These are phyloP conservation scores for Penicillium egyptiacum DNA, from an alignment of 495 filamentous ascomycete genomes.

Conservation along the genomic window DNA sequence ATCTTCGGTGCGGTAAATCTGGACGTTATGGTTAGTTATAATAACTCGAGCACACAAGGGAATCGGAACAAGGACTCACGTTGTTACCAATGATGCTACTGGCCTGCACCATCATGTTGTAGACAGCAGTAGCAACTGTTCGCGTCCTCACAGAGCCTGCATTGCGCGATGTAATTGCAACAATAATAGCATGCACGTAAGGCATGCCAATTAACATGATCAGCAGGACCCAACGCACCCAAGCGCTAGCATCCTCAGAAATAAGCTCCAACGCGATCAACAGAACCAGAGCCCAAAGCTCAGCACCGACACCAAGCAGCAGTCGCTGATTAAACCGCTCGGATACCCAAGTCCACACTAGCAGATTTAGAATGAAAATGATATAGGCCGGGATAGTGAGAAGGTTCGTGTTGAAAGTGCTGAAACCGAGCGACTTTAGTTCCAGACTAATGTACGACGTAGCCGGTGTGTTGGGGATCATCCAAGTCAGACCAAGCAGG, in stretches of 20 bases:
- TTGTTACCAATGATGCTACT: conserved; percentile 63
- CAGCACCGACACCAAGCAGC: conserved; percentile 49
- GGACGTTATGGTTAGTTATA: conserved; percentile 6
- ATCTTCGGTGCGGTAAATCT: conserved; percentile 66
- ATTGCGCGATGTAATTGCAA: conserved; percentile 65
- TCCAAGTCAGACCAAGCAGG: conserved; percentile 56
- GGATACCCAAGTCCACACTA: conserved; percentile 53
- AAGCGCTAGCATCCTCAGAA: conserved; percentile 40
- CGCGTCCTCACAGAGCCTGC: conserved; percentile 67
- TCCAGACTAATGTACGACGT: conserved; percentile 62
- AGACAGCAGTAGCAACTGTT: conserved; percentile 61
- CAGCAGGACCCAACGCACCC: conserved; percentile 54
- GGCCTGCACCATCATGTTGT: conserved; percentile 75
- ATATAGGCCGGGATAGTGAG: conserved; percentile 63
- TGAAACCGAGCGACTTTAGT: conserved; percentile 59
- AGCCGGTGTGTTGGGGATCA: conserved; percentile 54
- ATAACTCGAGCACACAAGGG: background rate
- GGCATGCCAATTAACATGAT: conserved; percentile 57
- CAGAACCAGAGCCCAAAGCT: conserved; percentile 58
- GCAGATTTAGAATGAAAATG: conserved; percentile 47
- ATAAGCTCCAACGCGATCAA: conserved; percentile 51
- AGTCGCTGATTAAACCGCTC: conserved; percentile 54
- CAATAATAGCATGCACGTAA: conserved; percentile 66
- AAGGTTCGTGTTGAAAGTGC: conserved; percentile 67
- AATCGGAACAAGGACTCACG: conserved; percentile 33